phyloP scores from a whole-genome alignment of 1,139 yeast genomes.

The Candida mesenterica region DNA sequence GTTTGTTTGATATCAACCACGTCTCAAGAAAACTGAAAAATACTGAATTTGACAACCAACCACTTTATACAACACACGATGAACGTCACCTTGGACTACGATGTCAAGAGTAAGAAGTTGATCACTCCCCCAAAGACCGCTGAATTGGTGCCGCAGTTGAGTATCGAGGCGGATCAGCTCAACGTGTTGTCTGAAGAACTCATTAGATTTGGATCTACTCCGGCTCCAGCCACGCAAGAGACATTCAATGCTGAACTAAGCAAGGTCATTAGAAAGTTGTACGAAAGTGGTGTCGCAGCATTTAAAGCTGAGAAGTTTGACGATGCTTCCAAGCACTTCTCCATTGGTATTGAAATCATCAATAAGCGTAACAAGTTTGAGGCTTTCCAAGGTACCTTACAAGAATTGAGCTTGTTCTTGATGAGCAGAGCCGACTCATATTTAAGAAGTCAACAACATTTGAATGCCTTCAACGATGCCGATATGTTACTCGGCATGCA shows the following conservation, averaged over 20 bases:
- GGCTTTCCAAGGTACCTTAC: conserved; percentile 73
- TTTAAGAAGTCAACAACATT: conserved; percentile 59
- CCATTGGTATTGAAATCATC: conserved; percentile 80
- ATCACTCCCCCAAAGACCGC: conserved; percentile 24
- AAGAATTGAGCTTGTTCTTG: conserved; percentile 70
- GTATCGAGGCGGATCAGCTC: conserved; percentile 57
- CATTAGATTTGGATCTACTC: conserved; percentile 63
- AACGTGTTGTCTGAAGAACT: conserved; percentile 63
- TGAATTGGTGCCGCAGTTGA: conserved; percentile 27
- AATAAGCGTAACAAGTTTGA: conserved; percentile 84
- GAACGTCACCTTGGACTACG: conserved; percentile 27
- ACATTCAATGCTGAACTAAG: conserved; percentile 57
- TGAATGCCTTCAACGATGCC: conserved; percentile 79
- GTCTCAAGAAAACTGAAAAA: too few species aligned
- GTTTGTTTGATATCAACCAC: too few species aligned
- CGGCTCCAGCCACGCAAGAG: conserved; percentile 60
- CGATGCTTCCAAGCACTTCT: conserved; percentile 73
- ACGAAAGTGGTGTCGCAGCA: conserved; percentile 67
- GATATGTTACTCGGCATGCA: conserved; percentile 64
- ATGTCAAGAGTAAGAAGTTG: conserved; percentile 30
- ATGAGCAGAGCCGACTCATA: conserved; percentile 85
- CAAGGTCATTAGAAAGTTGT: conserved; percentile 68
- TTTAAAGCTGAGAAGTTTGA: conserved; percentile 59
- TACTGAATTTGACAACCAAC: too few species aligned
- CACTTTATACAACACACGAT: too few species aligned